Evolutionary conservation across 2,329 filamentous ascomycete genomes (phyloP).

Genomic region (Diaporthe batatas): DNA sequence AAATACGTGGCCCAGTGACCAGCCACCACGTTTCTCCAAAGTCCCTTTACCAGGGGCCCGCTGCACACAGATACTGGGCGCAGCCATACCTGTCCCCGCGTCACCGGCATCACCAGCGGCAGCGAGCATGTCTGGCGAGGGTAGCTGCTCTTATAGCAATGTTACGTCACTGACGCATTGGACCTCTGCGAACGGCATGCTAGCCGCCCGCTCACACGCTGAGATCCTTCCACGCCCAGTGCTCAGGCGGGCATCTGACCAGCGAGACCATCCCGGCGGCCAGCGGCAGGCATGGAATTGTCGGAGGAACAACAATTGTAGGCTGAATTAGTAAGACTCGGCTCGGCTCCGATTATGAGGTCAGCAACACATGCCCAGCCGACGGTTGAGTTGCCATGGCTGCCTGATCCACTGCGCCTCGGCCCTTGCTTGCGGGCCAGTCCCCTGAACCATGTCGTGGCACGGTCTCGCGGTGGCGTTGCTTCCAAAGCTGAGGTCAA

Average conservation of each 20-base stretch:
- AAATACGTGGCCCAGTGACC: constrained; percentile 5
- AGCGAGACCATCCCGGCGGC: background rate
- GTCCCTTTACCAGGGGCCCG: background rate
- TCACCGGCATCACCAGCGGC: background rate
- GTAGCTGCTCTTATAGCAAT: no score
- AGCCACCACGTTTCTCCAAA: background rate
- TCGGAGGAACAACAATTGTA: background rate
- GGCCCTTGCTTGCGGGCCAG: background rate
- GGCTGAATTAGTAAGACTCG: background rate
- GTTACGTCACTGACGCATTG: no score
- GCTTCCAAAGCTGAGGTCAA: background rate
- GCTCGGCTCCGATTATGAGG: background rate
- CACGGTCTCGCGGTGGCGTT: background rate
- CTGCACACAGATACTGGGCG: background rate
- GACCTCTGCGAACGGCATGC: no score
- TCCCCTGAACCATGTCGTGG: background rate
- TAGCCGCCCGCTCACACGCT: background rate
- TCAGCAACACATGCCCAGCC: background rate
- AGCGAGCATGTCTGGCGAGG: background rate
- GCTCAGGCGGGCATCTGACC: background rate
- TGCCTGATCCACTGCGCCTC: background rate
- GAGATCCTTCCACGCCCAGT: background rate
- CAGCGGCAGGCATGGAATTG: background rate
- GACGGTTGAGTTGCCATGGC: background rate
- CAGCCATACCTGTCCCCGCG: background rate